Base-by-base conservation (phyloP, 2,329 filamentous ascomycete genomes). In the Ophiostoma montium region DNA sequence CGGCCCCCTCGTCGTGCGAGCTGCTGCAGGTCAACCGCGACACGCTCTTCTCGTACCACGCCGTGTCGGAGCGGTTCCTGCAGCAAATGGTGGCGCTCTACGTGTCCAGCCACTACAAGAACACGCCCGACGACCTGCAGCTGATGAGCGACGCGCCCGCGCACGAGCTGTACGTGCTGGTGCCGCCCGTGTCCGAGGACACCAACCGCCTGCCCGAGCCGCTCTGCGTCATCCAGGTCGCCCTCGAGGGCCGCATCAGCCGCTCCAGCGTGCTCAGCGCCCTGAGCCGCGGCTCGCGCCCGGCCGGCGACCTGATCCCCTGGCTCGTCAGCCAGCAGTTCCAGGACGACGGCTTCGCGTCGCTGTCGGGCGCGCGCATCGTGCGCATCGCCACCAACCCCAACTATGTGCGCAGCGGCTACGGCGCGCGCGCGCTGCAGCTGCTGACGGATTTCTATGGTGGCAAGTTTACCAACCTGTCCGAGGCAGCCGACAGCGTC, bases 61-160 rank as follows among this genome's bases (percentile, higher is more conserved):
- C 89, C 3, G 87, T 96, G 18, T 94, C 92, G 2, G 92, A 98
- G 64, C 92, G 89, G 61, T 96, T 98, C 67, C 69, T 98, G 49
- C 92, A 98, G 63, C 88, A 95, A 59, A 95, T 98, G 87, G 90
- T 98, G 67, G 88, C 89, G 1, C 76, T 98, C 2, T 98, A 96
- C 59, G 94, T 98, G 27, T 88, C 92, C 27, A 94, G 87, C 48
- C 88, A 95, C 65, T 95, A 98, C 72, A 96, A 96, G 67, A 98
- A 98, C 67, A 87, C 89, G 0, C 92, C 92, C 0, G 94, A 98
- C 59, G 92, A 98, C 60, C 74, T 98, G n/a, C 92, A 96, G 63
- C 76, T 98, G 50, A 94, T 98, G 87, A 95, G 87, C 53, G 92
- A 98, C 65, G 92, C 92, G 1, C 92, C 92, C 1, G 90, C 92